These are phyloP conservation scores for Penicillium nordicum DNA, from an alignment of 2,329 filamentous ascomycete genomes.

Conservation along the genomic window DNA sequence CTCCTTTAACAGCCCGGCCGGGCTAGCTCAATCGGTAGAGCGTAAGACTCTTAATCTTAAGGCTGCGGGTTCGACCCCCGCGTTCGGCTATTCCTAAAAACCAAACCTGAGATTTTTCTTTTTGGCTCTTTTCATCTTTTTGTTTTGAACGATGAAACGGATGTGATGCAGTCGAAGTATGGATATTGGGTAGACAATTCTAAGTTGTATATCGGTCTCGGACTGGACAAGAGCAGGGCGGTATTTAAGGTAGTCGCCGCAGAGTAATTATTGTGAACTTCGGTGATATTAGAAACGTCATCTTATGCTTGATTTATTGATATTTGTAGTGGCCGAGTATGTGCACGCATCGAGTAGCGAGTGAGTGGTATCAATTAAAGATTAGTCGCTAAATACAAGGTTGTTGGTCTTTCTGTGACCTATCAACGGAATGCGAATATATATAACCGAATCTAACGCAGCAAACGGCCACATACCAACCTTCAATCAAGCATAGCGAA, in stretches of 20 bases:
- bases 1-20: conserved; percentile 29
- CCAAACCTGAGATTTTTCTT: conserved; percentile 18
- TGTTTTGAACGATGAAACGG: neutral
- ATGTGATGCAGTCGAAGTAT: neutral
- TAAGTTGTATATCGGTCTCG: neutral
- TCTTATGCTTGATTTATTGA: neutral
- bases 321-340: neutral
- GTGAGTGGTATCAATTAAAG: neutral
- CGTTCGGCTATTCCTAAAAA: conserved; percentile 37
- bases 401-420: neutral
- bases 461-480: neutral
- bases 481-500: neutral
- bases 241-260: neutral
- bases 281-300: no score
- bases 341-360: neutral
- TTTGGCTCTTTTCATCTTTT: conserved; percentile 6
- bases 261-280: neutral
- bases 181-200: neutral
- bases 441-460: neutral
- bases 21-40: conserved; percentile 53
- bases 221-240: neutral
- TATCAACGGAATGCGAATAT: neutral
- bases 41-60: conserved; percentile 49
- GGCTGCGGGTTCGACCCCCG: conserved; percentile 44
- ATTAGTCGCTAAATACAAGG: neutral